phyloP scores from a whole-genome alignment of 345 rosid genomes.

The Acer yangbiense region DNA sequence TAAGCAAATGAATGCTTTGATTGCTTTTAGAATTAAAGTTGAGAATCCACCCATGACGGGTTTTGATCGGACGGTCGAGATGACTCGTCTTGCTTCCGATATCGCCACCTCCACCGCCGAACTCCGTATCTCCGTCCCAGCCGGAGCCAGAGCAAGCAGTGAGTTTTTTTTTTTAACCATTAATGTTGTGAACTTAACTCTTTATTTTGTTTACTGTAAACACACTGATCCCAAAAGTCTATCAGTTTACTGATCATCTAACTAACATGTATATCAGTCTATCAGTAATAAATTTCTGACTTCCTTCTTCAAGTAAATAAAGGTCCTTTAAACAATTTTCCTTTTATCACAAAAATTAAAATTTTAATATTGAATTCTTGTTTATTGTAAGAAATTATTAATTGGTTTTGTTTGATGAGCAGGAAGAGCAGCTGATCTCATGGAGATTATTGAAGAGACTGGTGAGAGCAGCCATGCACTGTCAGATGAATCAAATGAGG shows the following conservation, averaged over 20 bases:
- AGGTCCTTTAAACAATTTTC: too few relatives aligned
- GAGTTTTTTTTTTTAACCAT: slow-evolving; percentile 13
- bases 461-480: slow-evolving; percentile 45
- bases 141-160: slow-evolving; percentile 49
- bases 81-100: slow-evolving; percentile 68
- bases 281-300: too few relatives aligned
- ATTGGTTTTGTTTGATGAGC: slow-evolving; percentile 6
- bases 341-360: too few relatives aligned
- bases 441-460: slow-evolving; percentile 61
- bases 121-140: slow-evolving; percentile 50
- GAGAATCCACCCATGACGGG: slow-evolving; percentile 55
- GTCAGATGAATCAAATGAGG: slow-evolving; percentile 37
- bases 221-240: too few relatives aligned
- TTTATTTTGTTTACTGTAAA: too few relatives aligned
- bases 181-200: too few relatives aligned
- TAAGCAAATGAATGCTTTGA: slow-evolving; percentile 75
- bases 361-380: too few relatives aligned
- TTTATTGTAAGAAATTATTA: background rate
- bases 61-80: slow-evolving; percentile 44
- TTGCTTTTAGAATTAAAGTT: slow-evolving; percentile 70
- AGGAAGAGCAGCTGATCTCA: slow-evolving; percentile 43
- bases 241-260: too few relatives aligned
- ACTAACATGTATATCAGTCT: too few relatives aligned
- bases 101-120: slow-evolving; percentile 56
- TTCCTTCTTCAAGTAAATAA: too few relatives aligned